Percentiles rank a stretch among this genome's conserved stretches.
Conservation (phyloP, 2,329 filamentous ascomycete species). For the Xylaria digitata region DNA sequence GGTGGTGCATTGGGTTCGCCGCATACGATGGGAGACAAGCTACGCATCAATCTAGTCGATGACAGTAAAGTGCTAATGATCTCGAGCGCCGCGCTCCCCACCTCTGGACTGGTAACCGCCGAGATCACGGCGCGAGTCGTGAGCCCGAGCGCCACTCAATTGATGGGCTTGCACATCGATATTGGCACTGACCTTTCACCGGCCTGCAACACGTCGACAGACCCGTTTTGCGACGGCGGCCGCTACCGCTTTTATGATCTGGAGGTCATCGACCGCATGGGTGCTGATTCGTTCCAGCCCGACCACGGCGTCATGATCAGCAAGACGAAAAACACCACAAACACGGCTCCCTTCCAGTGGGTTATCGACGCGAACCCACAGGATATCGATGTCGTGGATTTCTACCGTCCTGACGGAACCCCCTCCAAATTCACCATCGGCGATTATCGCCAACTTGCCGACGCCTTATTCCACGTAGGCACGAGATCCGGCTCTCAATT, state of each 20-base stretch:
- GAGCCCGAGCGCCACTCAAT: slow-evolving; percentile 51
- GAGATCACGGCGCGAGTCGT: slow-evolving; percentile 61
- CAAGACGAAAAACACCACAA: slow-evolving; percentile 61
- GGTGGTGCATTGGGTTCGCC: slow-evolving; percentile 62
- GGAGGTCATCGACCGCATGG: slow-evolving; percentile 66
- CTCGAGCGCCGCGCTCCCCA: slow-evolving; percentile 56
- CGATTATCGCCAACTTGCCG: slow-evolving; percentile 64
- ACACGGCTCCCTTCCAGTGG: slow-evolving; percentile 62
- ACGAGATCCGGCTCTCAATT: slow-evolving; percentile 62
- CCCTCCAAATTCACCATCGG: slow-evolving; percentile 60
- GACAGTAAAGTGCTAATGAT: slow-evolving; percentile 58
- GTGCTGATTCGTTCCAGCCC: slow-evolving; percentile 63
- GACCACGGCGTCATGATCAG: slow-evolving; percentile 65
- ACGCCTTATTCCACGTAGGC: slow-evolving; percentile 66
- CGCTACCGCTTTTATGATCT: slow-evolving; percentile 63
- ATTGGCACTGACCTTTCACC: slow-evolving; percentile 60
- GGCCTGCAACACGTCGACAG: slow-evolving; percentile 54
- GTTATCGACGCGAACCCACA: slow-evolving; percentile 65
- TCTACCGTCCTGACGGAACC: slow-evolving; percentile 61
- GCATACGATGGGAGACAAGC: slow-evolving; percentile 65
- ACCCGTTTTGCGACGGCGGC: slow-evolving; percentile 63
- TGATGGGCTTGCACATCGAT: slow-evolving; percentile 61
- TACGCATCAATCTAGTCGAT: slow-evolving; percentile 61
- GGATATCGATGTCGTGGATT: slow-evolving; percentile 63
- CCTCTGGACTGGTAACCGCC: slow-evolving; percentile 58